These are phyloP conservation scores for Parasarocladium wereldwijsianum DNA, from an alignment of 2,329 filamentous ascomycete genomes.

Conservation along the genomic window DNA sequence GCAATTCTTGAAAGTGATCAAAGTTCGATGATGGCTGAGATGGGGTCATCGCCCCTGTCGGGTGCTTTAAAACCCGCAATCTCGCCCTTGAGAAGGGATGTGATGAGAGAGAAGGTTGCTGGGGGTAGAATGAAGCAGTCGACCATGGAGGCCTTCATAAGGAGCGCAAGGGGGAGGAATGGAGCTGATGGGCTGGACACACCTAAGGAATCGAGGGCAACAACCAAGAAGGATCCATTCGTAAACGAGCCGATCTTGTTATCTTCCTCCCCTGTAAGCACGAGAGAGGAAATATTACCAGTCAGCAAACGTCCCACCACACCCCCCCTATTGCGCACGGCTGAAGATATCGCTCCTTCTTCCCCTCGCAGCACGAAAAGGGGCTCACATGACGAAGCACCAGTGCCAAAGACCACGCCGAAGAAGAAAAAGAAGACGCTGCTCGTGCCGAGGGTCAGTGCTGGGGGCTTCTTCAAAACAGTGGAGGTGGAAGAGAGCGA, in stretches of 20 bases:
- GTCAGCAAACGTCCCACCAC: not conserved
- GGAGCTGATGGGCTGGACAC: too few relatives aligned
- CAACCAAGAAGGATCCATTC: conserved; percentile 1
- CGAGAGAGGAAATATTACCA: not conserved
- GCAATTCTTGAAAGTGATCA: conserved; percentile 8
- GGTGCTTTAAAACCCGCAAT: too few relatives aligned
- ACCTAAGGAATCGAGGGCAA: conserved; percentile 2
- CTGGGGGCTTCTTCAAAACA: conserved; percentile 23
- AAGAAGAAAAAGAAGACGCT: conserved; percentile 19
- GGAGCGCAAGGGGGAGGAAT: too few relatives aligned
- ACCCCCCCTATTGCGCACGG: too few relatives aligned
- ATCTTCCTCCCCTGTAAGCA: not conserved
- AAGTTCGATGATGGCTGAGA: conserved; percentile 5
- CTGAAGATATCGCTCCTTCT: too few relatives aligned
- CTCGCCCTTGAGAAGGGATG: conserved; percentile 8
- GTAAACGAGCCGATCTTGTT: not conserved
- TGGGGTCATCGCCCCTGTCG: too few relatives aligned
- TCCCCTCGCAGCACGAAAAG: conserved; percentile 4
- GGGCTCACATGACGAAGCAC: conserved; percentile 8
- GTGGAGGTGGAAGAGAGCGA: conserved; percentile 4
- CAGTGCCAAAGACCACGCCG: not conserved
- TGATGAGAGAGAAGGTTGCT: conserved; percentile 7
- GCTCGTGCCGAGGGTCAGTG: conserved; percentile 20
- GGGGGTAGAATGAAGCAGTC: conserved; percentile 14
- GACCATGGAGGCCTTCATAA: conserved; percentile 16